Conservation (phyloP, 2,329 filamentous ascomycete species). For the Nothophaeocryptopus gaeumannii region DNA sequence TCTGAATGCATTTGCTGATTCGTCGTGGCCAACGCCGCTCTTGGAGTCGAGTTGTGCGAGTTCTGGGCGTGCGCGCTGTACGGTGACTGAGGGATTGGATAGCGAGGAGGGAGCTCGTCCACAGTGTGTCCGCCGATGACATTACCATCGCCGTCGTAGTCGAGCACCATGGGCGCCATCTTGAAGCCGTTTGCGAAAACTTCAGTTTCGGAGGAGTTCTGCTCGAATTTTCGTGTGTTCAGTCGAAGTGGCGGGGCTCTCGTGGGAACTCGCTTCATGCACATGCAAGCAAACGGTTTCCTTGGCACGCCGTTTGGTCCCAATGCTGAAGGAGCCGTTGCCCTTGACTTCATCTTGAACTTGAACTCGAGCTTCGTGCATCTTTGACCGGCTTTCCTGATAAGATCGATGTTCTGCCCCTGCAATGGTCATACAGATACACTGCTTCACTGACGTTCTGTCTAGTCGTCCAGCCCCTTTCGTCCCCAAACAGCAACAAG, state of each 20-base stretch:
- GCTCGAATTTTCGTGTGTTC: neutral
- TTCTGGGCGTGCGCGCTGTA: too few species aligned
- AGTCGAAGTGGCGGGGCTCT: neutral
- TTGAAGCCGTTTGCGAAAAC: neutral
- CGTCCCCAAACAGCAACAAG: slow-evolving; percentile 41
- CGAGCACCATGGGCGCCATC: slow-evolving; percentile 19
- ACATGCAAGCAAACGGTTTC: slow-evolving; percentile 15
- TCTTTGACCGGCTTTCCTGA: slow-evolving; percentile 10
- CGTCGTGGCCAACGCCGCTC: too few species aligned
- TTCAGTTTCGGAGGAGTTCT: too few species aligned
- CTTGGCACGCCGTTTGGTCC: slow-evolving; percentile 14
- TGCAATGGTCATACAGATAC: slow-evolving; percentile 42
- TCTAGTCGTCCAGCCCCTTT: slow-evolving; percentile 41
- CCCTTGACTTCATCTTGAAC: neutral
- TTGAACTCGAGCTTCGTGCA: neutral
- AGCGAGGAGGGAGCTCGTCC: slow-evolving; percentile 10
- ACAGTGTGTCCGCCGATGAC: slow-evolving; percentile 20
- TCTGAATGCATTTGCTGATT: too few species aligned
- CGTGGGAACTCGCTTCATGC: slow-evolving; percentile 5
- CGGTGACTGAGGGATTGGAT: neutral
- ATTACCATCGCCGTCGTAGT: slow-evolving; percentile 21
- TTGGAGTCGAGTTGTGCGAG: too few species aligned
- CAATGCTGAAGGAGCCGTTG: neutral
- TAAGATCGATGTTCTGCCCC: slow-evolving; percentile 18
- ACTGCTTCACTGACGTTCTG: slow-evolving; percentile 45